These are phyloP conservation scores for Sherardia arvensis DNA, from an alignment of 257 asterid species.

Conservation along the genomic window DNA sequence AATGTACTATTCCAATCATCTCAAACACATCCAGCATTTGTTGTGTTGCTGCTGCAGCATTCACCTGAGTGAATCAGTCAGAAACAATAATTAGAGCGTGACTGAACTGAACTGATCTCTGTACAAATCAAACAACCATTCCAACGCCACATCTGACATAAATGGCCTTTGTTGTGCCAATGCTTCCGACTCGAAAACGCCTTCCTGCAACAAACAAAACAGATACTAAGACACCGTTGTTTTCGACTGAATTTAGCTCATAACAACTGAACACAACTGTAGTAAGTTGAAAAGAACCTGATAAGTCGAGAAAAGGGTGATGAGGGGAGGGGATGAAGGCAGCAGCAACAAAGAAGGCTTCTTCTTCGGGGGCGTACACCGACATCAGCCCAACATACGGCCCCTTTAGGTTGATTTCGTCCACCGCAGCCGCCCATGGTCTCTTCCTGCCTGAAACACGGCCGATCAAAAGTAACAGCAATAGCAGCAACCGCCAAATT, in stretches of 20 bases:
- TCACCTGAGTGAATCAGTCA: conserved; percentile 25
- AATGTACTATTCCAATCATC: conserved; percentile 39
- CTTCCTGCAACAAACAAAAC: conserved; percentile 30
- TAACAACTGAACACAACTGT: not conserved
- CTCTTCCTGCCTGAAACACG: conserved; percentile 17
- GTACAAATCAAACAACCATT: conserved; percentile 22
- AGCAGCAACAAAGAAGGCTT: conserved; percentile 38
- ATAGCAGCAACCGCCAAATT: not conserved
- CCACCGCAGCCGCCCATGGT: conserved; percentile 2
- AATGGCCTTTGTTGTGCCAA: conserved; percentile 32
- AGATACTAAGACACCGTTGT: not conserved
- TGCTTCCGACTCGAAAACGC: conserved; percentile 42
- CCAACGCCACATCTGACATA: conserved; percentile 59
- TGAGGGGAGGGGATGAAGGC: conserved; percentile 26
- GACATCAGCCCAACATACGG: conserved; percentile 50
- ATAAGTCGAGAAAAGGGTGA: conserved; percentile 39
- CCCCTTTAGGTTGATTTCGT: conserved; percentile 28
- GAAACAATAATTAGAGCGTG: not conserved
- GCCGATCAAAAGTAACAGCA: conserved; percentile 8
- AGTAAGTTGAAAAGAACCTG: conserved; percentile 15
- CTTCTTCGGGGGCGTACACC: conserved; percentile 42
- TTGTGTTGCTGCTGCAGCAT: conserved; percentile 68
- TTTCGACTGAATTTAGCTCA: not conserved
- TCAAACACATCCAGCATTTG: conserved; percentile 52
- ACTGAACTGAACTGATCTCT: not conserved